Conservation (phyloP, 495 filamentous ascomycete species). For the Sordaria brevicollis region DNA sequence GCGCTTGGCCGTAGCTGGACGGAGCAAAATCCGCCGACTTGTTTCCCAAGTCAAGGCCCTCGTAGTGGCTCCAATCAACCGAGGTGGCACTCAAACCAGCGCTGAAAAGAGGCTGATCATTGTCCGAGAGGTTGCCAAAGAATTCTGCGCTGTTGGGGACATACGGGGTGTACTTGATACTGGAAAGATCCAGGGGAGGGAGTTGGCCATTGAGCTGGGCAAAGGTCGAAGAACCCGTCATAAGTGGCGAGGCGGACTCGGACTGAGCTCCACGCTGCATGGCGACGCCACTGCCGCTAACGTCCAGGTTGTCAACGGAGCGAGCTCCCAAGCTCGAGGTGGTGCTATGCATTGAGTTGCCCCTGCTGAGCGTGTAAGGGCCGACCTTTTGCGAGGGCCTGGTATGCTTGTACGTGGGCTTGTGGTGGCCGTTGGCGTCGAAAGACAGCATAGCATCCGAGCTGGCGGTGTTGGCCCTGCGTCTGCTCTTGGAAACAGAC, state of each 20-base stretch:
- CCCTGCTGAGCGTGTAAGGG: slow-evolving; percentile 71
- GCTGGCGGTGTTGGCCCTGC: slow-evolving; percentile 65
- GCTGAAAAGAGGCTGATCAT: slow-evolving; percentile 56
- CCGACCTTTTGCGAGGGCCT: slow-evolving; percentile 75
- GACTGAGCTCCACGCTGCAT: slow-evolving; percentile 49
- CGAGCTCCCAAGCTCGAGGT: slow-evolving; percentile 44
- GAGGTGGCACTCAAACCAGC: slow-evolving; percentile 52
- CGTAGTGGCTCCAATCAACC: slow-evolving; percentile 67
- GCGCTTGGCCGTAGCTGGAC: slow-evolving; percentile 57
- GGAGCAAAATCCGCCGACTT: slow-evolving; percentile 44
- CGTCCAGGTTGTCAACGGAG: slow-evolving; percentile 54
- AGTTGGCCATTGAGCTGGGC: slow-evolving; percentile 51
- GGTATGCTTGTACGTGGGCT: slow-evolving; percentile 82
- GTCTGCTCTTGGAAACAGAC: slow-evolving; percentile 44
- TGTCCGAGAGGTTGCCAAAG: slow-evolving; percentile 44
- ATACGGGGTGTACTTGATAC: slow-evolving; percentile 44
- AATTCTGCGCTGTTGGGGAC: slow-evolving; percentile 41
- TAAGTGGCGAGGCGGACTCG: slow-evolving; percentile 60
- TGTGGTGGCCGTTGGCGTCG: slow-evolving; percentile 90
- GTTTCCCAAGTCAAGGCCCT: slow-evolving; percentile 45
- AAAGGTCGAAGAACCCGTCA: slow-evolving; percentile 43
- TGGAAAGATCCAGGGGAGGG: slow-evolving; percentile 55
- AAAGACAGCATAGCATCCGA: slow-evolving; percentile 77
- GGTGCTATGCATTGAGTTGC: slow-evolving; percentile 56
- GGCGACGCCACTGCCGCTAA: slow-evolving; percentile 8